phyloP scores from a whole-genome alignment of 345 rosid genomes.

The Eucalyptus cloeziana region DNA sequence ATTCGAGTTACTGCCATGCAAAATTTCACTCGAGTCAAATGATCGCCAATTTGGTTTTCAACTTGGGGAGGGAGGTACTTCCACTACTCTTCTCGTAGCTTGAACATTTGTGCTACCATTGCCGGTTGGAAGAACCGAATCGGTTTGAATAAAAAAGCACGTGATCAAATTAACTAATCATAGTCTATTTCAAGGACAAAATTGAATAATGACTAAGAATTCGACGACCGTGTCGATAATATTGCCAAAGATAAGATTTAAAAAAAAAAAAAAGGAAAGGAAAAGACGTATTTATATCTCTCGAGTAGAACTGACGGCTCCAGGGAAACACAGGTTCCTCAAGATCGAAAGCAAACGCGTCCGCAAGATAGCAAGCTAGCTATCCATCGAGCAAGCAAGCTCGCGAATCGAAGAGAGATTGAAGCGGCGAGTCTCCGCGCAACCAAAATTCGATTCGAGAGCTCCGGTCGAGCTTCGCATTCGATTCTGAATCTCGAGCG shows the following conservation, averaged over 20 bases:
- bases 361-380: neutral
- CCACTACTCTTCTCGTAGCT: neutral
- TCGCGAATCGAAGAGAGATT: neutral
- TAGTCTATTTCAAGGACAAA: neutral
- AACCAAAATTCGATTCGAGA: no score
- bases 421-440: no score
- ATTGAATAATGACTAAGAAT: neutral
- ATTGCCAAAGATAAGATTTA: no score
- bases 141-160: neutral
- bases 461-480: neutral
- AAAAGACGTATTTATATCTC: no score
- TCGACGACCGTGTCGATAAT: neutral
- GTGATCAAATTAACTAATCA: neutral
- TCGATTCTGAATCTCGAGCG: neutral
- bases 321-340: no score
- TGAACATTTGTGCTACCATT: neutral
- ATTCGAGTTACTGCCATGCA: rapidly evolving
- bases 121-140: neutral
- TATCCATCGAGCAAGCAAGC: no score
- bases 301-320: no score
- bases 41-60: neutral
- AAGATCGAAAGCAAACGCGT: no score
- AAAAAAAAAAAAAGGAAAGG: no score
- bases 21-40: neutral
- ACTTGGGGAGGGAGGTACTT: neutral